Evolutionary conservation across 2,329 filamentous ascomycete genomes (phyloP).

Genomic region (Penicillium janthinellum): DNA sequence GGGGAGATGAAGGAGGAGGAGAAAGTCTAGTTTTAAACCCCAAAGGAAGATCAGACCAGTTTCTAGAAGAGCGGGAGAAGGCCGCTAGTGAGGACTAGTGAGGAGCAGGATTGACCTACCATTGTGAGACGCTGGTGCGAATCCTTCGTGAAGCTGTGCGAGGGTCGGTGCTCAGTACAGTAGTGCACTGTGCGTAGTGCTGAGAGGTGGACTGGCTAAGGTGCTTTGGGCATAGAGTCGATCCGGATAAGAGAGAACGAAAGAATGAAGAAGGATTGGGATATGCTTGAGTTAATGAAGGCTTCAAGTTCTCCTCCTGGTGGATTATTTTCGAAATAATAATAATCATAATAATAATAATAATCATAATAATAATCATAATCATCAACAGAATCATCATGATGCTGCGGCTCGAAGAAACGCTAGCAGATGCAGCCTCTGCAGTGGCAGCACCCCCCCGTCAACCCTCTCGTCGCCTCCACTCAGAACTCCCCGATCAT

Average conservation of each 20-base stretch:
- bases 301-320: not conserved
- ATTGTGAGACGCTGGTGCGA: slow-evolving; percentile 25
- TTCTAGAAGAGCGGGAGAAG: slow-evolving; percentile 16
- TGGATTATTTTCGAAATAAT: not conserved
- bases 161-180: not conserved
- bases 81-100: slow-evolving; percentile 2
- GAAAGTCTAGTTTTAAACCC: slow-evolving; percentile 20
- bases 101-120: slow-evolving; percentile 13
- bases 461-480: not conserved
- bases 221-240: not conserved
- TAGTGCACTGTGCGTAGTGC: not conserved
- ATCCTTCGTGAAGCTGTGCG: slow-evolving; percentile 17
- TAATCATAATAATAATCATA: not conserved
- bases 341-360: not conserved
- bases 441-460: not conserved
- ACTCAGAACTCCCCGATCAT: not conserved
- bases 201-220: not conserved
- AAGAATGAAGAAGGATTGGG: not conserved
- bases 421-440: not conserved
- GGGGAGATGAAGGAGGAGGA: slow-evolving; percentile 2
- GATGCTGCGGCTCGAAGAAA: not conserved
- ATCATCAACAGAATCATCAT: not conserved
- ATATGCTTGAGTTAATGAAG: not conserved
- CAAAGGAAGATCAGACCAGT: slow-evolving; percentile 7
- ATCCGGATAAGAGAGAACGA: not conserved